Evolutionary conservation across 345 rosid species (phyloP).

Genomic region (Anastatica hierochuntica): DNA sequence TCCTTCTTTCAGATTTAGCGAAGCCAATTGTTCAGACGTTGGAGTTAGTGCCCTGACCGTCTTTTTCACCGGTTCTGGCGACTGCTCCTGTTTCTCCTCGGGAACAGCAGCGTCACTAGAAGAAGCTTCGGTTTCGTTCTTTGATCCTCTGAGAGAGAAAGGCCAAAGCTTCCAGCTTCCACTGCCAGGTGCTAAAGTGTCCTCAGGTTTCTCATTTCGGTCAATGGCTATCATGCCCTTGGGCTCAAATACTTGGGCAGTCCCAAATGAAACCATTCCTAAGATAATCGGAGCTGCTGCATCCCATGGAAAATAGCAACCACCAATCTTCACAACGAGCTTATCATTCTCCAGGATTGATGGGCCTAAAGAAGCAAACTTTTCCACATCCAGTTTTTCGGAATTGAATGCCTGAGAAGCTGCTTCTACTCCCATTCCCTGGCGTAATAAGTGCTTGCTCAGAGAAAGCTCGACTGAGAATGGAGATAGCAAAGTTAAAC

Average conservation of each 20-base stretch:
- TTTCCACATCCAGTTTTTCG: constrained; percentile 40
- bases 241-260: constrained; percentile 32
- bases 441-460: constrained; percentile 48
- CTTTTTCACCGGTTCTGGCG: constrained; percentile 38
- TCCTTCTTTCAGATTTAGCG: constrained; percentile 72
- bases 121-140: constrained; percentile 25
- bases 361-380: constrained; percentile 42
- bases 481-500: constrained; percentile 1
- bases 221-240: constrained; percentile 58
- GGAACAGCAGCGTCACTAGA: constrained; percentile 26
- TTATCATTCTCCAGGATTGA: constrained; percentile 41
- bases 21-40: constrained; percentile 79
- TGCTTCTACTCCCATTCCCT: constrained; percentile 58
- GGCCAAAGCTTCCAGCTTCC: constrained; percentile 95
- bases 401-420: constrained; percentile 54
- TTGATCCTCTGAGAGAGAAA: constrained; percentile 45
- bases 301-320: constrained; percentile 53
- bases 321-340: constrained; percentile 41
- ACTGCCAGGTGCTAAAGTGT: constrained; percentile 25
- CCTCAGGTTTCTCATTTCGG: constrained; percentile 33
- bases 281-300: constrained; percentile 48
- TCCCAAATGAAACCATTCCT: constrained; percentile 46
- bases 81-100: constrained; percentile 25
- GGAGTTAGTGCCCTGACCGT: constrained; percentile 51
- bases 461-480: constrained; percentile 55